Percentiles rank a stretch among this genome's conserved stretches.
Conservation (phyloP, 805 yeast species). For the Zygosaccharomyces kombuchaensis region DNA sequence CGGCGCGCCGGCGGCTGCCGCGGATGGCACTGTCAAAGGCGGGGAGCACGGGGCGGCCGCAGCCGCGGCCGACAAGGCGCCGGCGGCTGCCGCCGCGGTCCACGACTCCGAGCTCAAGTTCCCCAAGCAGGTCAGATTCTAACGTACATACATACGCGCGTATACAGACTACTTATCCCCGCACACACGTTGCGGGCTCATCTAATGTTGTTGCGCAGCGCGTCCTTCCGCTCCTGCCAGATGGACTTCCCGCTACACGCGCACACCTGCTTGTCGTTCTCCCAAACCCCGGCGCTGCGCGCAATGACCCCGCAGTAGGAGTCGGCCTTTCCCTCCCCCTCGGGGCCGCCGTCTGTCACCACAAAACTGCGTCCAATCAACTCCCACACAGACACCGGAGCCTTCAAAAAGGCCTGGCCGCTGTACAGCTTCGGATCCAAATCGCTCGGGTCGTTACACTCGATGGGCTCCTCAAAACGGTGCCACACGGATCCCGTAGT, state of each 20-base stretch:
- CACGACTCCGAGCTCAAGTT: neutral
- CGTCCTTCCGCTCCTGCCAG: conserved; percentile 91
- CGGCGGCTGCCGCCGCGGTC: conserved; percentile 2
- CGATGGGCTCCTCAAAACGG: conserved; percentile 31
- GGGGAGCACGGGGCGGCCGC: conserved; percentile 10
- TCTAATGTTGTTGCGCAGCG: conserved; percentile 38
- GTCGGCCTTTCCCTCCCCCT: conserved; percentile 30
- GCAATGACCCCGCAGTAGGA: conserved; percentile 84
- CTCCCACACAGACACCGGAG: conserved; percentile 47
- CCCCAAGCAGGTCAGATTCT: neutral
- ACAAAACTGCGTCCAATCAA: conserved; percentile 63
- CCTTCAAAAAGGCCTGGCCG: conserved; percentile 45
- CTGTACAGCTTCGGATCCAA: conserved; percentile 33
- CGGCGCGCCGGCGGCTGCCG: too few relatives aligned
- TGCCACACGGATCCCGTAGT: conserved; percentile 54
- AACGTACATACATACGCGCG: neutral
- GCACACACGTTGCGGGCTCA: conserved; percentile 3
- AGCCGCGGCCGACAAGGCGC: conserved; percentile 11
- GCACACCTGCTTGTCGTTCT: conserved; percentile 88
- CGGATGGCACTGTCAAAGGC: too few relatives aligned
- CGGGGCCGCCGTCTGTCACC: conserved; percentile 25
- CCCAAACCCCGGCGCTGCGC: conserved; percentile 96
- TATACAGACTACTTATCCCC: neutral
- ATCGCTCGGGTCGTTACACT: conserved; percentile 36
- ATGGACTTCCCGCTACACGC: conserved; percentile 92